These are phyloP conservation scores for Pleurotus tuber-regium DNA, from an alignment of 768 basidiomycete species.

Conservation along the genomic window DNA sequence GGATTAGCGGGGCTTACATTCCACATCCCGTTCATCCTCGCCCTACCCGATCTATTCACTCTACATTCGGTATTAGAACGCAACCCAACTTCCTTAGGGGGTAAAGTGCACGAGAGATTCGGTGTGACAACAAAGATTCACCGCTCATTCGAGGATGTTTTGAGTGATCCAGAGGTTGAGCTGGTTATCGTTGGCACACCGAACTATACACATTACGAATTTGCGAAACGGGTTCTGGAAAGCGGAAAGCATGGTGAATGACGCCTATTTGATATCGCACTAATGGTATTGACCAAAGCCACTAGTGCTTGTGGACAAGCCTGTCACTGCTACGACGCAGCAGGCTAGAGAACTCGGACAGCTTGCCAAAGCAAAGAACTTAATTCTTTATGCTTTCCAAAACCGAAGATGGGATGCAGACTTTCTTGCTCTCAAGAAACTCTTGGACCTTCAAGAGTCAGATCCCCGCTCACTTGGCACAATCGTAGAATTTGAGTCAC, in stretches of 20 bases:
- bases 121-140: slow-evolving; percentile 58
- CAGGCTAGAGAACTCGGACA: slow-evolving; percentile 60
- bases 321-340: slow-evolving; percentile 57
- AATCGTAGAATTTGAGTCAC: slow-evolving; percentile 71
- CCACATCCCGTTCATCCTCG: slow-evolving; percentile 77
- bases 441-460: slow-evolving; percentile 52
- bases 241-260: slow-evolving; percentile 69
- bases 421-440: slow-evolving; percentile 60
- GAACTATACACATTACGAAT: slow-evolving; percentile 68
- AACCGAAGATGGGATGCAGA: slow-evolving; percentile 81
- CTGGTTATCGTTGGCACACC: slow-evolving; percentile 69
- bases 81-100: slow-evolving; percentile 56
- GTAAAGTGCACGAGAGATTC: slow-evolving; percentile 66
- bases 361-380: slow-evolving; percentile 55
- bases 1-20: slow-evolving; percentile 78
- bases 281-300: not conserved
- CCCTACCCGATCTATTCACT: slow-evolving; percentile 65
- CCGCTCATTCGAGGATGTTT: slow-evolving; percentile 55
- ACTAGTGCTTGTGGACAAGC: slow-evolving; percentile 78
- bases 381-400: slow-evolving; percentile 71
- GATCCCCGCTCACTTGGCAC: slow-evolving; percentile 56
- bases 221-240: slow-evolving; percentile 61
- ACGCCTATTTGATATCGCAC: not conserved
- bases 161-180: slow-evolving; percentile 64
- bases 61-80: slow-evolving; percentile 75